Evolutionary conservation across 257 asterid species (phyloP), one percentile per base, ranked within the genome.

Genomic region (Solanum sejunctum): DNA sequence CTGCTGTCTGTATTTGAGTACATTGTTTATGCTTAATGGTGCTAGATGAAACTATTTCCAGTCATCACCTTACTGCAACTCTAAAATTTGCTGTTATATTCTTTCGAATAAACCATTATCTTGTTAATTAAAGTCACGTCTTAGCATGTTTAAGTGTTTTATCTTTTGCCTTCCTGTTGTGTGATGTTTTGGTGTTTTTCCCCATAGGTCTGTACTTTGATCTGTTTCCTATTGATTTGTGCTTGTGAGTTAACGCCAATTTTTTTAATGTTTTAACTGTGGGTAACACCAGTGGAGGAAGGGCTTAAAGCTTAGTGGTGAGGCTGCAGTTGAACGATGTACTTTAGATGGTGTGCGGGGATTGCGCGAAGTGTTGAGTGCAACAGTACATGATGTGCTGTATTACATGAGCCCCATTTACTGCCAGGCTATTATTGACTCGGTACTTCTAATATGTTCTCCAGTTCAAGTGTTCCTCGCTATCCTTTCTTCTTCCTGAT

Each of bases 371-470:
- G 93, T 92, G 94, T 87, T 96, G 91, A 93, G 99, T 91, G 99
- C 97, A 57, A 95, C 99, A 51, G 99, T 96, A 89, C 99, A 96
- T 89, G 99, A 96, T 88, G 96, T 96, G 86, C 89, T 96, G 85
- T 96, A 95, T 90, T 96, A 96, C 89, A 96, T 96, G 99, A 96
- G 99, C 91, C 99, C 99, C 83, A 94, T 95, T 86, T 91, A 95
- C 91, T 96, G 99, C 88, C 99, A 96, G 92, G 94, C 92, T 82
- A 95, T 96, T 86, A 95, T 96, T 84, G 91, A 96, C 89, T 96
- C 99, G 92, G 99, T 96, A 93, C 69, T 84, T 55, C 36, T 39
- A 36, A 36, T 58, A 72, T 78, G 54, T 85, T 66, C 70, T 84
- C 75, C 70, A 64, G 36, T 77, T 43, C 47, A 47, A 63, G 47